Percentiles rank a stretch among this genome's conserved stretches.
phyloP scores from a whole-genome alignment of 768 basidiomycete genomes.

The Pleurotus eryngii region DNA sequence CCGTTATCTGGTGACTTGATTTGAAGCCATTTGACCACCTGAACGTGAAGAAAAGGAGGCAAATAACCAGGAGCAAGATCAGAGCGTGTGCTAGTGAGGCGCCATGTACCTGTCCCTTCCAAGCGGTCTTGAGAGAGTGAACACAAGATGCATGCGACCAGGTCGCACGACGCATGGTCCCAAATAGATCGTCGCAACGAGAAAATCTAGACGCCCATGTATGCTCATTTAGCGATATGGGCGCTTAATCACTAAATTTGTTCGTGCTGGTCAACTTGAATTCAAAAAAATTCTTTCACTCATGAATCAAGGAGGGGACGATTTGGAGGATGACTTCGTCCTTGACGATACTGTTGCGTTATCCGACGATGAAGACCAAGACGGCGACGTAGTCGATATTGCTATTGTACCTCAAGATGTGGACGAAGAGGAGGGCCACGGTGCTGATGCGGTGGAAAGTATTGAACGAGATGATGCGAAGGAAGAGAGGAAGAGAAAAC shows the following conservation, averaged over 20 bases:
- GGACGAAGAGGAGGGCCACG: conserved; percentile 19
- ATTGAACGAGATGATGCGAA: conserved; percentile 14
- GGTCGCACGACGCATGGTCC: conserved; percentile 1
- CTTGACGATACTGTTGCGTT: conserved; percentile 64
- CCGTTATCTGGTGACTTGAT: not conserved
- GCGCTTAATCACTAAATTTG: not conserved
- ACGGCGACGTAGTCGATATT: conserved; percentile 17
- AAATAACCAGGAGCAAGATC: not conserved
- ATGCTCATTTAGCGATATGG: not conserved
- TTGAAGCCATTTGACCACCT: not conserved
- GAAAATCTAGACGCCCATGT: not conserved
- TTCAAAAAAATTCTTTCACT: not conserved
- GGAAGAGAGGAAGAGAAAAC: conserved; percentile 64
- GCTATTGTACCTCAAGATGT: conserved; percentile 4
- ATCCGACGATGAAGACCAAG: conserved; percentile 41
- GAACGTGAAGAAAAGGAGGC: not conserved
- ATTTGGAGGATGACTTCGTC: conserved; percentile 81
- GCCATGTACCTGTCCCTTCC: not conserved
- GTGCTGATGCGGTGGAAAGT: conserved; percentile 10
- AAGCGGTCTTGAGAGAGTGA: not conserved
- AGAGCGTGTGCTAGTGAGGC: not conserved
- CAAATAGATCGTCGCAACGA: not conserved
- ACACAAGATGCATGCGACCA: not conserved
- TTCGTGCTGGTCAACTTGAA: not conserved
- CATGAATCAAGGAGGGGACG: conserved; percentile 60